Evolutionary conservation across 2,329 filamentous ascomycete genomes (phyloP).

Genomic region (Sporothrix mexicana): DNA sequence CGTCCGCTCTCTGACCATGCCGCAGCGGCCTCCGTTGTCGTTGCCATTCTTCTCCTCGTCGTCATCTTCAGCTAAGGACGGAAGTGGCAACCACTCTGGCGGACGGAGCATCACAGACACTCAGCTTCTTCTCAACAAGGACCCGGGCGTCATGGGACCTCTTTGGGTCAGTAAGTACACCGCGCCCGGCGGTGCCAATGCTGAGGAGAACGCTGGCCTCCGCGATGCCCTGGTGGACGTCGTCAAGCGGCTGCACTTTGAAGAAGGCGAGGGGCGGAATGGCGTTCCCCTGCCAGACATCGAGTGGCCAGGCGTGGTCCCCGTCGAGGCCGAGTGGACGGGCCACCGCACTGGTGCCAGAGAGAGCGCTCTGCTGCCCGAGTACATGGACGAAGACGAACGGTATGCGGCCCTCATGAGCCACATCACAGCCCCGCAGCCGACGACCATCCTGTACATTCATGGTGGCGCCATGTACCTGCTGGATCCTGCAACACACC

Average conservation of each 20-base stretch:
- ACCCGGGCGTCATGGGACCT: conserved; percentile 73
- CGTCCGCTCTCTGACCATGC: conserved; percentile 63
- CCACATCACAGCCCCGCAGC: conserved; percentile 65
- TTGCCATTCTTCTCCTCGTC: conserved; percentile 18
- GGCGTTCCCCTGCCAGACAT: conserved; percentile 38
- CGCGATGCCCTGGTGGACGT: conserved; percentile 65
- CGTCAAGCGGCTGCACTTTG: conserved; percentile 48
- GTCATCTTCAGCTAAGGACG: not conserved
- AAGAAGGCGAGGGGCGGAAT: conserved; percentile 29
- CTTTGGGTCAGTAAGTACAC: conserved; percentile 81
- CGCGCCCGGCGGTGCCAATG: conserved; percentile 62
- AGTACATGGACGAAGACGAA: conserved; percentile 62
- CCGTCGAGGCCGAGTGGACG: conserved; percentile 77
- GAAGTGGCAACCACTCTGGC: conserved; percentile 37
- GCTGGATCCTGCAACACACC: conserved; percentile 72
- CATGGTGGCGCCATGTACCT: conserved; percentile 79
- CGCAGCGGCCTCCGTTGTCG: conserved; percentile 14
- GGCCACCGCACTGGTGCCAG: conserved; percentile 66
- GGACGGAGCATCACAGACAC: conserved; percentile 61
- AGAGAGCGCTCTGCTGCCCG: conserved; percentile 56
- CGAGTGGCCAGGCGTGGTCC: conserved; percentile 56
- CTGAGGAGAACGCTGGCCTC: conserved; percentile 53
- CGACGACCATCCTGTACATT: conserved; percentile 72
- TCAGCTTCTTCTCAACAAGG: conserved; percentile 67
- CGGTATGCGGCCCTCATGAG: conserved; percentile 71